Evolutionary conservation across 805 yeast species (phyloP).

Genomic region (Saccharomycopsis microspora): DNA sequence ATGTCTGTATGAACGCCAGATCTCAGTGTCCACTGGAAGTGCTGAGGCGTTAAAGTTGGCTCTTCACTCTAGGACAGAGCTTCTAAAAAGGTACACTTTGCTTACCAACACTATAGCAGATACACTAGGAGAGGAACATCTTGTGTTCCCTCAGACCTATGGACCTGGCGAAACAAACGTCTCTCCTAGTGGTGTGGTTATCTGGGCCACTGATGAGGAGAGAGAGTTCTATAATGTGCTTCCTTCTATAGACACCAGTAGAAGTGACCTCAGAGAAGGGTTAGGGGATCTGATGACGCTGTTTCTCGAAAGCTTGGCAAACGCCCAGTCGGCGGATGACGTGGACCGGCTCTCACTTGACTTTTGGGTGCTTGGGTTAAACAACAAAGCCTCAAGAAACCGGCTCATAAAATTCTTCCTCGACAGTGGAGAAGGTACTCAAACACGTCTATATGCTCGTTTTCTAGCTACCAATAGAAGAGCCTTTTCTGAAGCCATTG

Average conservation of each 20-base stretch:
- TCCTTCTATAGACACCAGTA: background rate
- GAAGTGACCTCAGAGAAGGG: constrained; percentile 5
- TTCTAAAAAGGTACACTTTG: constrained; percentile 30
- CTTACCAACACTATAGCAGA: constrained; percentile 9
- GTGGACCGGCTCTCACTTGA: constrained; percentile 36
- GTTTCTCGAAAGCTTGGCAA: constrained; percentile 33
- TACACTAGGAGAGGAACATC: constrained; percentile 19
- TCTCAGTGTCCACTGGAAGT: background rate
- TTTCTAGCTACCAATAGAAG: constrained; percentile 52
- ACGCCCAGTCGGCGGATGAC: constrained; percentile 33
- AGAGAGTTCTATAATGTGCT: constrained; percentile 50
- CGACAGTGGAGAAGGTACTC: constrained; percentile 34
- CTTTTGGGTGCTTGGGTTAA: constrained; percentile 39
- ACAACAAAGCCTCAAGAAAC: constrained; percentile 64
- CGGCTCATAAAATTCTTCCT: constrained; percentile 46
- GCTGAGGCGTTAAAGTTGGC: constrained; percentile 28
- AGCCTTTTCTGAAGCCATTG: constrained; percentile 37
- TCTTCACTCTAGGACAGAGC: constrained; percentile 22
- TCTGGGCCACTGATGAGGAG: constrained; percentile 33
- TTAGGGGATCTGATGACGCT: constrained; percentile 24
- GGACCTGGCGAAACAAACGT: background rate
- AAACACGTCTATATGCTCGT: constrained; percentile 44
- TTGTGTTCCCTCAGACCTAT: constrained; percentile 15
- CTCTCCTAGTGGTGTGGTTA: background rate
- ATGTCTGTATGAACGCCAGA: background rate